A percentile compares a stretch with the other conserved stretches of the same genome.
These are phyloP conservation scores for Piper longum DNA, from an alignment of 164 flowering plant species.

Conservation along the genomic window DNA sequence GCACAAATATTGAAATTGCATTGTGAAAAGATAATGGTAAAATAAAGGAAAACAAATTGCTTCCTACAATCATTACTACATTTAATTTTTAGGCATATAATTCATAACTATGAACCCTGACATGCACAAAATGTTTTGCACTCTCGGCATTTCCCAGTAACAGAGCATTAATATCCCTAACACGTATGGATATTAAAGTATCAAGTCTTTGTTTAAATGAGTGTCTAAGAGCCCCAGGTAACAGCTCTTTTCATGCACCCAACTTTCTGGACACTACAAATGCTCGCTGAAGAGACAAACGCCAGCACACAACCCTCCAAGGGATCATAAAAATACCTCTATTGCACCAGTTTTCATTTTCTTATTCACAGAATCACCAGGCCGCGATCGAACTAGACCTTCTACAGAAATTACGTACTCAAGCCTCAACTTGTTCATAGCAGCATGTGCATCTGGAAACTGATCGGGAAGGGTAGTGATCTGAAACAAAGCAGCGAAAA, in stretches of 20 bases:
- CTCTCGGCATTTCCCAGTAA: background rate
- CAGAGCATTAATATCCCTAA: background rate
- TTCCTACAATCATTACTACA: too few species aligned
- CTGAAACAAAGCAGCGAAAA: constrained; percentile 16
- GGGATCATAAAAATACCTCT: constrained; percentile 36
- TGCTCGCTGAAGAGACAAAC: background rate
- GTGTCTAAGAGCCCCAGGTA: too few species aligned
- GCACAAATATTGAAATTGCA: background rate
- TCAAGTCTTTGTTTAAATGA: too few species aligned
- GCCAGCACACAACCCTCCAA: background rate
- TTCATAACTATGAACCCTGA: background rate
- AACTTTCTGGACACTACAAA: background rate
- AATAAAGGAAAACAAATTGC: too few species aligned
- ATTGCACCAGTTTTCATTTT: constrained; percentile 80
- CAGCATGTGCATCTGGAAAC: constrained; percentile 65
- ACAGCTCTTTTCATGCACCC: too few species aligned
- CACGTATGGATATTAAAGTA: background rate
- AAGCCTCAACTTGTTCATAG: constrained; percentile 56
- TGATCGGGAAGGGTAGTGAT: constrained; percentile 69
- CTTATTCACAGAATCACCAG: constrained; percentile 56
- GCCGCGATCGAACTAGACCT: constrained; percentile 69
- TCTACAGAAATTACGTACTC: constrained; percentile 82
- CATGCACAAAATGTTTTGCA: background rate
- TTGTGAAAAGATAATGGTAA: background rate
- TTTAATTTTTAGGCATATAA: too few species aligned